Evolutionary conservation across 345 rosid species (phyloP).

Genomic region (Diplotaxis tenuifolia): DNA sequence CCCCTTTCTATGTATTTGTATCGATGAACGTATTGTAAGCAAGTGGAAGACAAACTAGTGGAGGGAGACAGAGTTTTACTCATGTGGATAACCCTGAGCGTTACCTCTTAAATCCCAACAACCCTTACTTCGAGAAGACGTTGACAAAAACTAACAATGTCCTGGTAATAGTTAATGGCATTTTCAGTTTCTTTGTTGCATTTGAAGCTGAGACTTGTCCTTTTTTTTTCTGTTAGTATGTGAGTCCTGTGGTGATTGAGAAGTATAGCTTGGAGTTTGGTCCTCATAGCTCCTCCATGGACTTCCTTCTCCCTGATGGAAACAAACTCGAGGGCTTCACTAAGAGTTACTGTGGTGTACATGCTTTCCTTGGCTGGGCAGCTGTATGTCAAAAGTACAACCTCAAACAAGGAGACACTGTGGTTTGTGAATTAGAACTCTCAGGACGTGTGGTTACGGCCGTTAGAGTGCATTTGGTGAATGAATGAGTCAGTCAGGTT

Average conservation of each 20-base stretch:
- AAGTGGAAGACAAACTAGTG: too few relatives aligned
- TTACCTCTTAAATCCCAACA: slow-evolving; percentile 19
- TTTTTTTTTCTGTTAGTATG: slow-evolving; percentile 3
- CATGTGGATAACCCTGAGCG: slow-evolving; percentile 15
- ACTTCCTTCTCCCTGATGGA: neutral
- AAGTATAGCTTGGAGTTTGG: slow-evolving; percentile 25
- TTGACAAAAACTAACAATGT: neutral
- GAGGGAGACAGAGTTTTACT: neutral
- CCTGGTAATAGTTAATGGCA: slow-evolving; percentile 18
- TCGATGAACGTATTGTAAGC: too few relatives aligned
- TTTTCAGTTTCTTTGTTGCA: neutral
- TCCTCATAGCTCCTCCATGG: neutral
- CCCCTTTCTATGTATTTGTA: too few relatives aligned
- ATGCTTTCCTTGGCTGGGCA: slow-evolving; percentile 18
- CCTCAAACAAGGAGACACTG: slow-evolving; percentile 1
- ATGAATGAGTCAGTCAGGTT: neutral
- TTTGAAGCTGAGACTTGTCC: neutral
- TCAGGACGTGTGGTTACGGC: neutral
- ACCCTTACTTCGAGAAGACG: slow-evolving; percentile 12
- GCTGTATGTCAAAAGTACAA: neutral
- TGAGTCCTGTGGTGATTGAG: neutral
- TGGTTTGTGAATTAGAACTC: slow-evolving; percentile 30
- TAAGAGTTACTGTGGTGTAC: neutral
- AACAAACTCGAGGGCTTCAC: neutral
- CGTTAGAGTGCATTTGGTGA: slow-evolving; percentile 16